Conservation (phyloP, 2,329 filamentous ascomycete species). For the Calonectria leucothoes region DNA sequence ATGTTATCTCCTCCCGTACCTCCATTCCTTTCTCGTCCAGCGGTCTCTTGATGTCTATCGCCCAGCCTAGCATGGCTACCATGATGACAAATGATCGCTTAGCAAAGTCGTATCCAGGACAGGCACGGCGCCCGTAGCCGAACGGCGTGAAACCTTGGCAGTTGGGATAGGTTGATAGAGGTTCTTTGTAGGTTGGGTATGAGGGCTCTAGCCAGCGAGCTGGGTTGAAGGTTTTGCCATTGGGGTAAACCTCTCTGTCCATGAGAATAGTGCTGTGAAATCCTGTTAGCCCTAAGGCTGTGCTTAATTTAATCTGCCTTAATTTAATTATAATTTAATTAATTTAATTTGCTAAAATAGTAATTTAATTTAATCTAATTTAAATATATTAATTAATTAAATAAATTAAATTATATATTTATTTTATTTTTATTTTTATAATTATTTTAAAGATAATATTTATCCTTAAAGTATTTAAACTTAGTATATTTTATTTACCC, state of each 20-base stretch:
- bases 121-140: not conserved
- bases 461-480: too few species aligned
- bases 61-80: not conserved
- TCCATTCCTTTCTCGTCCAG: not conserved
- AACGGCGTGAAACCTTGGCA: not conserved
- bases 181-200: not conserved
- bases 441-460: too few species aligned
- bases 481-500: too few species aligned
- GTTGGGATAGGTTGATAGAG: not conserved
- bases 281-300: not conserved
- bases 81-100: not conserved
- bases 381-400: too few species aligned
- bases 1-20: not conserved
- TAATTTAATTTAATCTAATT: too few species aligned
- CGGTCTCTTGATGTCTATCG: not conserved
- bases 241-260: not conserved
- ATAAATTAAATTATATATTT: too few species aligned
- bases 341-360: too few species aligned
- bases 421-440: too few species aligned
- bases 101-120: not conserved
- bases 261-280: not conserved
- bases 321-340: too few species aligned
- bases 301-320: not conserved
- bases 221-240: not conserved
- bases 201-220: not conserved